These are phyloP conservation scores for Fistulinella cinereoalba DNA, from an alignment of 1,284 basidiomycete species.

Conservation along the genomic window DNA sequence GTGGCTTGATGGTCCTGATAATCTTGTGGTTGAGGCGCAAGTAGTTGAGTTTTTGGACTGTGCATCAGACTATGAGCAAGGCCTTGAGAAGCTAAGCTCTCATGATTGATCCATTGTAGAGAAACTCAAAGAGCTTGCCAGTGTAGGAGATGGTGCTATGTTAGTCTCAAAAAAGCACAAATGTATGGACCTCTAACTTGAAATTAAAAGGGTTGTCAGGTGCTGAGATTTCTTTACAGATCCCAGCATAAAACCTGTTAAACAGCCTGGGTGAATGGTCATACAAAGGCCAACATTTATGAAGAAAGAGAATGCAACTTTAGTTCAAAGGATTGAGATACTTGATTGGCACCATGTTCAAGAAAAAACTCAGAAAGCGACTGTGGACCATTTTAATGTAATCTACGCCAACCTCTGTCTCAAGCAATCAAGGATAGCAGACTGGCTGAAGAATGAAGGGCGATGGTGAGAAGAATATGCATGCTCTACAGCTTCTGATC, in stretches of 20 bases:
- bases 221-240: too few species aligned
- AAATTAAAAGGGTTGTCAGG: background rate
- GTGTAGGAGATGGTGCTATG: background rate
- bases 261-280: too few species aligned
- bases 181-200: background rate
- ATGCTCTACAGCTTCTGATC: background rate
- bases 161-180: constrained; percentile 3
- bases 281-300: background rate
- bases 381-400: constrained; percentile 3
- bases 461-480: background rate
- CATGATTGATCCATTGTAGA: background rate
- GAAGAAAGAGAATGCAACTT: constrained; percentile 4
- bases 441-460: constrained; percentile 1
- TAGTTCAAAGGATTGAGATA: constrained; percentile 9
- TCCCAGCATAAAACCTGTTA: too few species aligned
- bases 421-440: constrained; percentile 1
- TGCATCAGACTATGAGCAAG: constrained; percentile 5
- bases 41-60: background rate
- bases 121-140: constrained; percentile 1
- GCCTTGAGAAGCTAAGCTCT: background rate
- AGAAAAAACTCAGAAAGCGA: constrained; percentile 1
- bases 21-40: constrained; percentile 7
- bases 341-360: constrained; percentile 12
- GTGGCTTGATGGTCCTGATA: constrained; percentile 6
- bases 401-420: constrained; percentile 5